phyloP scores from a whole-genome alignment of 805 yeast genomes.

The Saccharomycodes ludwigii region DNA sequence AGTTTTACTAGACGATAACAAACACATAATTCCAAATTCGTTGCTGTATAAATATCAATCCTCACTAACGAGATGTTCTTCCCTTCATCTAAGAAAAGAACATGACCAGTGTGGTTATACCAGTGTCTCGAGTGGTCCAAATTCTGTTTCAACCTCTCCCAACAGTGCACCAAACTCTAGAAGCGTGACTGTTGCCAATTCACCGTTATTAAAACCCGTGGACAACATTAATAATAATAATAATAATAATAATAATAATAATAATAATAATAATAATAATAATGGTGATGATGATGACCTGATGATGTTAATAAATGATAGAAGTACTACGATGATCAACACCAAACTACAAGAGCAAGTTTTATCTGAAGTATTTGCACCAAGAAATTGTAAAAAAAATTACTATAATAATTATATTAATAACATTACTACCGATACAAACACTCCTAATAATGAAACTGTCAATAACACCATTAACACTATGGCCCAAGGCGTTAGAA shows the following conservation, averaged over 20 bases:
- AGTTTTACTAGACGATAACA: slow-evolving; percentile 84
- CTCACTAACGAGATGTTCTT: too few species aligned
- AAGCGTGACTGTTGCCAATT: slow-evolving; percentile 16
- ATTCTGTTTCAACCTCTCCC: slow-evolving; percentile 29
- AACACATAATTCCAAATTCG: slow-evolving; percentile 80
- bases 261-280: slow-evolving; percentile 1
- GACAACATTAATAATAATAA: slow-evolving; percentile 6
- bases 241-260: not conserved
- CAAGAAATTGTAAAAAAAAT: slow-evolving; percentile 11
- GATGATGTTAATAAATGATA: slow-evolving; percentile 1
- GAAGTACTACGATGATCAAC: slow-evolving; percentile 49
- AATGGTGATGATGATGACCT: not conserved
- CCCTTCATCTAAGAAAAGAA: too few species aligned
- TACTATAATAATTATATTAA: not conserved
- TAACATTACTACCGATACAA: not conserved
- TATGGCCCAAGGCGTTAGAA: too few species aligned
- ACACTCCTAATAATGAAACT: not conserved
- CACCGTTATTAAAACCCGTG: slow-evolving; percentile 14
- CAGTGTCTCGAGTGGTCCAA: too few species aligned
- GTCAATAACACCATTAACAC: not conserved
- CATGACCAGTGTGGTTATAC: too few species aligned
- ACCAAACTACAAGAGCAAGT: slow-evolving; percentile 61
- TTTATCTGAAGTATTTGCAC: slow-evolving; percentile 60
- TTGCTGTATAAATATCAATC: slow-evolving; percentile 50
- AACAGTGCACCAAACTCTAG: slow-evolving; percentile 23